Percentiles rank a stretch among this genome's conserved stretches.
Evolutionary conservation across 208 protist species (phyloP).

Genomic region (Trypanosoma platydactyli): DNA sequence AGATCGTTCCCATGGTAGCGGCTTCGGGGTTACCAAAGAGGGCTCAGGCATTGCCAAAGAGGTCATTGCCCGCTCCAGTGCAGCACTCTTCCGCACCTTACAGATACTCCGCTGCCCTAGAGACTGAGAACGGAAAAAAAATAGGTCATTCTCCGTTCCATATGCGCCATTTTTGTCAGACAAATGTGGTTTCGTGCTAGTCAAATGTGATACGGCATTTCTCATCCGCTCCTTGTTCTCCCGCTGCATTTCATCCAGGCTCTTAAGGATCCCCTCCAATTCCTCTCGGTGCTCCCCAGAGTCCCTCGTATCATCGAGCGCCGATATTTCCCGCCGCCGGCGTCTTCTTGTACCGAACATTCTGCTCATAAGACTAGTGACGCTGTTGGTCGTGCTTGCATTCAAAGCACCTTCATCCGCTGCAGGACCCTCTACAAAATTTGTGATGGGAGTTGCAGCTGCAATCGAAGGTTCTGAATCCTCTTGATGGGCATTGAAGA

Average conservation of each 20-base stretch:
- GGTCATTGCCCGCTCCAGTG: conserved; percentile 25
- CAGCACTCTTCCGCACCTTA: not conserved
- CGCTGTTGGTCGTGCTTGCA: conserved; percentile 30
- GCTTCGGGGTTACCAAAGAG: not conserved
- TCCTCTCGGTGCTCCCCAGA: conserved; percentile 31
- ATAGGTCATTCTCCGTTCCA: not conserved
- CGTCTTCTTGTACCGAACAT: conserved; percentile 37
- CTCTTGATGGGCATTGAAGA: not conserved
- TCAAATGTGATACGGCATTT: conserved; percentile 15
- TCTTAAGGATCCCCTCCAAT: conserved; percentile 44
- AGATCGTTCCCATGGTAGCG: not conserved
- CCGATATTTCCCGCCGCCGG: conserved; percentile 13
- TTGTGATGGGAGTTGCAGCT: not conserved
- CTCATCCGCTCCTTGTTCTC: conserved; percentile 71
- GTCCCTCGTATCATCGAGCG: conserved; percentile 7
- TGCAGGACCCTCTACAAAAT: not conserved
- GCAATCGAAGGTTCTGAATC: not conserved
- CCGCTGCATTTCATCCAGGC: conserved; percentile 66
- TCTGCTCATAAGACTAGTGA: conserved; percentile 37
- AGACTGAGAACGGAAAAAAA: conserved; percentile 22
- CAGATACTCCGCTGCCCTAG: not conserved
- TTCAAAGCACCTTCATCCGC: conserved; percentile 18
- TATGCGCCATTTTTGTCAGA: not conserved
- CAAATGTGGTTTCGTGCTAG: not conserved
- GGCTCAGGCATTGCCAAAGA: conserved; percentile 24